Percentiles rank a stretch among this genome's conserved stretches.
These are phyloP conservation scores for Rosa multiflora DNA, from an alignment of 306 rosid species.

Conservation along the genomic window DNA sequence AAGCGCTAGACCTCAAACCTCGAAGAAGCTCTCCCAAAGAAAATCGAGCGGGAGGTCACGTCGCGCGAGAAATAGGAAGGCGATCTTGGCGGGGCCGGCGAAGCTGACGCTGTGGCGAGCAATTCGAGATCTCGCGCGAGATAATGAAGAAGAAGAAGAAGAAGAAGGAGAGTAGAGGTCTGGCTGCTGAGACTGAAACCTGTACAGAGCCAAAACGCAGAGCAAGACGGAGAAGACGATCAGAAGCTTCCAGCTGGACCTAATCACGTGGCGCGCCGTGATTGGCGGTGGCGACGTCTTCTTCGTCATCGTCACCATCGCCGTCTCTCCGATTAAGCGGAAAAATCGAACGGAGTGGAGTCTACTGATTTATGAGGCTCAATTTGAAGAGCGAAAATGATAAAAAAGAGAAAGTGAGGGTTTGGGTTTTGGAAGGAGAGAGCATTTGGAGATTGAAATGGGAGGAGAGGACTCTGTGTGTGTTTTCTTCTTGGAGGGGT, in stretches of 20 bases:
- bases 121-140: conserved; percentile 36
- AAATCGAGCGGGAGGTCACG: conserved; percentile 84
- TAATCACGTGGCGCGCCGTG: conserved; percentile 47
- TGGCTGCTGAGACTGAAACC: conserved; percentile 40
- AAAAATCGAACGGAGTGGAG: background rate
- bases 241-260: conserved; percentile 53
- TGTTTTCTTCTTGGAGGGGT: background rate
- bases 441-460: background rate
- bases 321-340: background rate
- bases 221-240: conserved; percentile 46
- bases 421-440: background rate
- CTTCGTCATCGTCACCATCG: conserved; percentile 34
- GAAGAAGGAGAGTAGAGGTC: conserved; percentile 27
- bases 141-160: conserved; percentile 9
- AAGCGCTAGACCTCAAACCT: conserved; percentile 71
- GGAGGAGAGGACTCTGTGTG: background rate
- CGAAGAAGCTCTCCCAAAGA: conserved; percentile 82
- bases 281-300: conserved; percentile 30
- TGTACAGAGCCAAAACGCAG: conserved; percentile 55
- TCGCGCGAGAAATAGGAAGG: conserved; percentile 83
- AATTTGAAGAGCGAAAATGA: background rate
- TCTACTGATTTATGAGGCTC: background rate
- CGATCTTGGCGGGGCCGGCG: conserved; percentile 72
- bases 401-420: background rate
- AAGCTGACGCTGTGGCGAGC: conserved; percentile 26